These are phyloP conservation scores for Termitomyces eurrhizus DNA, from an alignment of 768 basidiomycete species.

Conservation along the genomic window DNA sequence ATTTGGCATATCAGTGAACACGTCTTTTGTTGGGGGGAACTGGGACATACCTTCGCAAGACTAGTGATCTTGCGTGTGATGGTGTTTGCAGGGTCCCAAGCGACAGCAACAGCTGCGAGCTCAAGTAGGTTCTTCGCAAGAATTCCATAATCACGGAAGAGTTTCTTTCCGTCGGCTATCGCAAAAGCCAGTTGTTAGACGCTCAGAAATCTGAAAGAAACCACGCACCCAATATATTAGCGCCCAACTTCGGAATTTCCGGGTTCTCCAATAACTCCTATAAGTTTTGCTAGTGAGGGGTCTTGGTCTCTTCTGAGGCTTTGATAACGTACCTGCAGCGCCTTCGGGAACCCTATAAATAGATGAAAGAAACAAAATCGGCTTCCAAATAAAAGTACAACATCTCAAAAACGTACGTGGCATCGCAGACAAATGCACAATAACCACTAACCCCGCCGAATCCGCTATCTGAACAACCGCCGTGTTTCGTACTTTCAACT, in stretches of 20 bases:
- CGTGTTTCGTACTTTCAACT: constrained; percentile 17
- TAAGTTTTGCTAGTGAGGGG: background rate
- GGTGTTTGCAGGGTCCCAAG: constrained; percentile 24
- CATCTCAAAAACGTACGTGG: constrained; percentile 18
- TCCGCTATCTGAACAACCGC: constrained; percentile 32
- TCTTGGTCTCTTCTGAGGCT: too few species aligned
- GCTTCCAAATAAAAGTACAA: background rate
- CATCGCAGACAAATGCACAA: constrained; percentile 28
- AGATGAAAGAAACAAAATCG: background rate
- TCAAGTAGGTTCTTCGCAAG: constrained; percentile 30
- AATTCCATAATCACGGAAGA: constrained; percentile 36
- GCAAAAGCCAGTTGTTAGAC: background rate
- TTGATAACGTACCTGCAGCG: constrained; percentile 19
- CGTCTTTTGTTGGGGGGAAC: background rate
- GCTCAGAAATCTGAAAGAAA: background rate
- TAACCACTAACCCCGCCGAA: constrained; percentile 25
- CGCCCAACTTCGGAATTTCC: constrained; percentile 27
- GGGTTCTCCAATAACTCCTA: constrained; percentile 30
- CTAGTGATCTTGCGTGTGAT: constrained; percentile 26
- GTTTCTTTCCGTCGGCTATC: constrained; percentile 33
- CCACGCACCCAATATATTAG: constrained; percentile 28
- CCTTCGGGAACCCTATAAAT: constrained; percentile 25
- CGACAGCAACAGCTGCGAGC: constrained; percentile 27
- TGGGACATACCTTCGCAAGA: constrained; percentile 26
- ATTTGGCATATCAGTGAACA: background rate